Evolutionary conservation across 2,329 filamentous ascomycete genomes (phyloP).

Genomic region (Ophiostoma ulmi): DNA sequence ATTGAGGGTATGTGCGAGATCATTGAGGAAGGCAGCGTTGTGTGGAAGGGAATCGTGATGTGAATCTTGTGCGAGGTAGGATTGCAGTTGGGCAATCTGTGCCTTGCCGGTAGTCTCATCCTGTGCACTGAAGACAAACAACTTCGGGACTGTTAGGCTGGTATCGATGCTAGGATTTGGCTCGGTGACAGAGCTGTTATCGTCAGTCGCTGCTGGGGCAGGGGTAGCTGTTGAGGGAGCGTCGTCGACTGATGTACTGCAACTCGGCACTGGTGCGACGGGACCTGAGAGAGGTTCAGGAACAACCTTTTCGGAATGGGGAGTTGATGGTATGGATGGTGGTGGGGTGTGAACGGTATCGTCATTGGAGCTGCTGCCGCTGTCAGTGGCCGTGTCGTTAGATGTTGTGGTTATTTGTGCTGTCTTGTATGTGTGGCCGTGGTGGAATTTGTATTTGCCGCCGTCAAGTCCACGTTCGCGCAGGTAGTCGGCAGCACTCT

Average conservation of each 20-base stretch:
- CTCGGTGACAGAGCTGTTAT: not conserved
- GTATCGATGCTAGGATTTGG: slow-evolving; percentile 26
- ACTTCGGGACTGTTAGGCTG: not conserved
- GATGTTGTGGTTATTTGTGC: not conserved
- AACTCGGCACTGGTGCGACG: not conserved
- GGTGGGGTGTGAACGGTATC: slow-evolving; percentile 1
- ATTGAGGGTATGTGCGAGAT: slow-evolving; percentile 35
- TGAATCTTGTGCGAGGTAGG: slow-evolving; percentile 14
- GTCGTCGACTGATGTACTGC: not conserved
- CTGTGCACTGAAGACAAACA: slow-evolving; percentile 35
- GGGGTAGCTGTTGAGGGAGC: not conserved
- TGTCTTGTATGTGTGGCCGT: not conserved
- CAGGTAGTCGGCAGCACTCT: slow-evolving; percentile 35
- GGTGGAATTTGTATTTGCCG: not conserved
- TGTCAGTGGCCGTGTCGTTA: not conserved
- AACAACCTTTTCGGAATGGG: slow-evolving; percentile 6
- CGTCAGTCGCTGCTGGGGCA: not conserved
- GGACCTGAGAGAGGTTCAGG: slow-evolving; percentile 13
- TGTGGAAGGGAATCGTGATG: not conserved
- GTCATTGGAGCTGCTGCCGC: slow-evolving; percentile 6
- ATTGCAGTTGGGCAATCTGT: slow-evolving; percentile 18
- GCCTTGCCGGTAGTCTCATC: slow-evolving; percentile 24
- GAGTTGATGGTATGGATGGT: slow-evolving; percentile 5
- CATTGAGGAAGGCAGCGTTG: slow-evolving; percentile 7
- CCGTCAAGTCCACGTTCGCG: slow-evolving; percentile 2